Percentiles rank a stretch among this genome's conserved stretches.
Conservation (phyloP, 495 filamentous ascomycete species). For the Thermochaetoides thermophila region DNA sequence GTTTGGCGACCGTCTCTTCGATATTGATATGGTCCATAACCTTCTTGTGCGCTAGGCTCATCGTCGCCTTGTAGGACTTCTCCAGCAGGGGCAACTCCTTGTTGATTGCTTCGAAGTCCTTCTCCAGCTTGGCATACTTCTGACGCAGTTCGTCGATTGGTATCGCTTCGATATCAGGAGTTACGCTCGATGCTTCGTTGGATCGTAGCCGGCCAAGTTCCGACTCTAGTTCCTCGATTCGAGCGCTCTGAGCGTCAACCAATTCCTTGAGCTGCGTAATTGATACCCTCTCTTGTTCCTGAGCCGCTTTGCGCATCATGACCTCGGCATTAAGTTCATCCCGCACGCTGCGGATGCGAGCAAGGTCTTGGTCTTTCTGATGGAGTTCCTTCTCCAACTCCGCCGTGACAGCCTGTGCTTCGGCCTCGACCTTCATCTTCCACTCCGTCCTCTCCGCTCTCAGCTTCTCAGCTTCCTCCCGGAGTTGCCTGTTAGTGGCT, state of each 20-base stretch:
- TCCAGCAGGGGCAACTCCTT: constrained; percentile 78
- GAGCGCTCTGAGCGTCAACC: constrained; percentile 53
- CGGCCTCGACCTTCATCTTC: constrained; percentile 62
- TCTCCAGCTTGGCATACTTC: constrained; percentile 58
- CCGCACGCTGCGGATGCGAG: constrained; percentile 63
- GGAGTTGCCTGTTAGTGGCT: constrained; percentile 69
- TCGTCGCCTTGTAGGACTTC: constrained; percentile 72
- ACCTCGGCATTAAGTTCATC: constrained; percentile 76
- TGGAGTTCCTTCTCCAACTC: constrained; percentile 72
- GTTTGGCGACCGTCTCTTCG: constrained; percentile 63
- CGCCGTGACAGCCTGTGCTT: constrained; percentile 48
- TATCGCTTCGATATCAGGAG: constrained; percentile 37
- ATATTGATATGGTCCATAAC: constrained; percentile 55
- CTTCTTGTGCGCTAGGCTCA: constrained; percentile 70
- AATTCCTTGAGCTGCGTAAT: constrained; percentile 62
- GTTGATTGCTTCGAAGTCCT: constrained; percentile 67
- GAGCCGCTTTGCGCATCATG: constrained; percentile 59
- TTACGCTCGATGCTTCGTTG: constrained; percentile 26
- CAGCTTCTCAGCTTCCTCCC: constrained; percentile 69
- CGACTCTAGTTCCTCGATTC: constrained; percentile 64
- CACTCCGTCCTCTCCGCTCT: constrained; percentile 75
- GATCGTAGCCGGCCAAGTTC: constrained; percentile 59
- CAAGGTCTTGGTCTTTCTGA: constrained; percentile 68
- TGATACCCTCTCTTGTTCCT: constrained; percentile 59
- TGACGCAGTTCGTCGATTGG: constrained; percentile 52